These are phyloP conservation scores for Pseudogymnoascus destructans DNA, from an alignment of 2,329 filamentous ascomycete species.

Conservation along the genomic window DNA sequence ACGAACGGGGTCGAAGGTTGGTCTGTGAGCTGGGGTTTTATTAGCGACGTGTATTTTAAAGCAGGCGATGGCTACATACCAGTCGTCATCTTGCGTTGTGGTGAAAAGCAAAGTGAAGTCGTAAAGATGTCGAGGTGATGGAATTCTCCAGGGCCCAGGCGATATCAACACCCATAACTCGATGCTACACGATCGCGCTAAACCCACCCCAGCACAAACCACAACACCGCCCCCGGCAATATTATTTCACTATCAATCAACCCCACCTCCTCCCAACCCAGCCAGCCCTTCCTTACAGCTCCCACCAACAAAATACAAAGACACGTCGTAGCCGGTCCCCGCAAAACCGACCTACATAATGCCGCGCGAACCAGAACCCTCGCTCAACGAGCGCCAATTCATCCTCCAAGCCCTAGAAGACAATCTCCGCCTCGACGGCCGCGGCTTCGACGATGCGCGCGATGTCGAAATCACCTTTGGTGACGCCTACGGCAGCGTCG, in stretches of 20 bases:
- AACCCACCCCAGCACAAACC: neutral
- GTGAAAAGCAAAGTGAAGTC: neutral
- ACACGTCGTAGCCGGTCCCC: neutral
- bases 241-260: neutral
- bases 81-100: conserved; percentile 38
- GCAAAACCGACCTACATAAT: conserved; percentile 35
- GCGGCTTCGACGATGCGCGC: conserved; percentile 68
- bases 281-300: neutral
- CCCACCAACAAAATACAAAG: neutral
- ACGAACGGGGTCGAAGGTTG: conserved; percentile 85
- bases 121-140: conserved; percentile 12
- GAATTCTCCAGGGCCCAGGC: neutral
- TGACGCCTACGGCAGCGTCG: conserved; percentile 79
- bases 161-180: neutral
- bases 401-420: conserved; percentile 71
- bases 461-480: conserved; percentile 68
- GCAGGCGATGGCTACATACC: conserved; percentile 16
- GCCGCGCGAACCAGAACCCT: conserved; percentile 87
- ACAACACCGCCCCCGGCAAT: neutral
- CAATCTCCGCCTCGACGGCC: conserved; percentile 71
- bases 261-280: neutral
- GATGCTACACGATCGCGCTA: neutral
- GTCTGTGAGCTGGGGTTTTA: conserved; percentile 50
- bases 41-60: neutral
- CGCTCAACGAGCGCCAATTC: conserved; percentile 78